These are phyloP conservation scores for Arxiozyma bovina DNA, from an alignment of 1,139 yeast species.

Conservation along the genomic window DNA sequence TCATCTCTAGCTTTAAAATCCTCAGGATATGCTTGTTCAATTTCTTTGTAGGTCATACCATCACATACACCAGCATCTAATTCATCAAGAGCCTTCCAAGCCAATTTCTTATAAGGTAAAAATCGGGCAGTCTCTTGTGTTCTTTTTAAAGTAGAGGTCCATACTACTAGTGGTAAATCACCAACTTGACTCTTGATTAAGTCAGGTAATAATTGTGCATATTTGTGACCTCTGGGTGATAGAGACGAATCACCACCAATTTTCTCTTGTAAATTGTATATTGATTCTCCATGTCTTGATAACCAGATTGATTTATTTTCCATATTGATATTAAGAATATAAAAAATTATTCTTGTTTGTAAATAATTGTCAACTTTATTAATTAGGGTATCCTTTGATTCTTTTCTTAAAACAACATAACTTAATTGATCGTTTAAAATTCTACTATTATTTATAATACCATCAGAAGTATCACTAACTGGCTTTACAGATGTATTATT, in stretches of 20 bases:
- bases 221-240: constrained; percentile 75
- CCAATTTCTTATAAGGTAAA: constrained; percentile 73
- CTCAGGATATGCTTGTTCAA: constrained; percentile 75
- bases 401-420: constrained; percentile 77
- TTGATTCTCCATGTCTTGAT: constrained; percentile 91
- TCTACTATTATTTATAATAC: constrained; percentile 32
- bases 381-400: constrained; percentile 76
- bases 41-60: constrained; percentile 84
- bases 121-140: constrained; percentile 87
- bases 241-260: constrained; percentile 92
- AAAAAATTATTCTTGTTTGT: constrained; percentile 87
- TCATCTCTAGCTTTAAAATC: constrained; percentile 94
- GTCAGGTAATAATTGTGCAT: constrained; percentile 75
- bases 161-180: constrained; percentile 67
- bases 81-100: constrained; percentile 96
- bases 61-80: constrained; percentile 97
- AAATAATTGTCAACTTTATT: constrained; percentile 81
- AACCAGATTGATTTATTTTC: constrained; percentile 88
- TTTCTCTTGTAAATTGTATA: constrained; percentile 83
- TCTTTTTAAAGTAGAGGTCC: constrained; percentile 89
- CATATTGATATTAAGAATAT: constrained; percentile 89
- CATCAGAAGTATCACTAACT: constrained; percentile 44
- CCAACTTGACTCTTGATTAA: constrained; percentile 72
- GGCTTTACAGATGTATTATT: constrained; percentile 67
- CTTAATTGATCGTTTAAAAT: constrained; percentile 69